A percentile compares a stretch with the other conserved stretches of the same genome.
Conservation (phyloP, 129 eudicot species). For the Artemisia tridentata region DNA sequence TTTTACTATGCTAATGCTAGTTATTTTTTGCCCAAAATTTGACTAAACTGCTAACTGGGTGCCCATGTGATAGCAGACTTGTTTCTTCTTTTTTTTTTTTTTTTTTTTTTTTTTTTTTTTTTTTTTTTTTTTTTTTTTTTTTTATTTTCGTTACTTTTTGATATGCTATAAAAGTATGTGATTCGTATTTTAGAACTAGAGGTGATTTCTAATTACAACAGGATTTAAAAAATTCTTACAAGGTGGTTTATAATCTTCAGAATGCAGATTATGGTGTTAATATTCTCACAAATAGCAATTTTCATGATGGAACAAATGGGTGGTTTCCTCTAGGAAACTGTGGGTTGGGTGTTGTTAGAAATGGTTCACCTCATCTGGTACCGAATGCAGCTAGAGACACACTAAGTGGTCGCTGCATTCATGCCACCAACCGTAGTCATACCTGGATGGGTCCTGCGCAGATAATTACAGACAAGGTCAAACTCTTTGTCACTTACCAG, state of each 20-base stretch:
- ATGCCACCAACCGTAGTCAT: constrained; percentile 54
- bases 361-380: constrained; percentile 60
- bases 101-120: no score
- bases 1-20: no score
- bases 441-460: constrained; percentile 89
- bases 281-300: constrained; percentile 66
- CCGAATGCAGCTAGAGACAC: constrained; percentile 67
- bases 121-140: no score
- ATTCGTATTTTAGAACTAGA: no score
- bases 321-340: constrained; percentile 91
- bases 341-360: constrained; percentile 37
- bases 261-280: constrained; percentile 58
- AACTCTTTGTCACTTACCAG: constrained; percentile 74
- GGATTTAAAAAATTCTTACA: background rate
- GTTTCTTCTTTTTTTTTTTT: no score
- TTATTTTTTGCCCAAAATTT: no score
- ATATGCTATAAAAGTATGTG: no score
- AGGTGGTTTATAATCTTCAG: constrained; percentile 32
- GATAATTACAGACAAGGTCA: constrained; percentile 57
- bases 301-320: constrained; percentile 56
- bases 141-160: no score
- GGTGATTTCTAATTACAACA: no score
- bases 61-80: no score
- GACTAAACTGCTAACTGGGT: no score
- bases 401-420: constrained; percentile 36